phyloP scores from a whole-genome alignment of 2,329 filamentous ascomycete species.

The Thielaviopsis ethacetica region DNA sequence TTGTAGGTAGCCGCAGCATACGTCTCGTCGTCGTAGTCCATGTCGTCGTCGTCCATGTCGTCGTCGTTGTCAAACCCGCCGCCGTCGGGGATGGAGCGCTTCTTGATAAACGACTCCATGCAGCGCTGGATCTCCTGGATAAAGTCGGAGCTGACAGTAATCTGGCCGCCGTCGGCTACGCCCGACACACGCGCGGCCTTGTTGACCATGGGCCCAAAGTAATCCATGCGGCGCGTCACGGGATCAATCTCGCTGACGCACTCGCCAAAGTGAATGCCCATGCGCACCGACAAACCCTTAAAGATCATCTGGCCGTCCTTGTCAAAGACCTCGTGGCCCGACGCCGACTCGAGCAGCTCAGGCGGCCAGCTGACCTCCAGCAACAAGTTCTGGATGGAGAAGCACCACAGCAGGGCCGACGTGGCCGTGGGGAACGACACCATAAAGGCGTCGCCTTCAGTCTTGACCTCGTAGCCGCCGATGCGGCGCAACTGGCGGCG shows the following conservation, averaged over 20 bases:
- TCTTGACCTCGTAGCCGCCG: conserved; percentile 97
- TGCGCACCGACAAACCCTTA: conserved; percentile 82
- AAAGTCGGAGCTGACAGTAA: conserved; percentile 92
- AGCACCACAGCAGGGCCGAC: conserved; percentile 87
- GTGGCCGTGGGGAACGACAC: conserved; percentile 95
- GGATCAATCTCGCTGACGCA: conserved; percentile 93
- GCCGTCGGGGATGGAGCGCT: not conserved
- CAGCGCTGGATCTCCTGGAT: conserved; percentile 90
- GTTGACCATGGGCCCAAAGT: conserved; percentile 99
- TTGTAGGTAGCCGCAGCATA: conserved; percentile 65
- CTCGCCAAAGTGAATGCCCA: conserved; percentile 93
- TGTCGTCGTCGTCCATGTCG: conserved; percentile 59
- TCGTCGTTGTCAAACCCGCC: conserved; percentile 44
- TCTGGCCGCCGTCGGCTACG: conserved; percentile 90
- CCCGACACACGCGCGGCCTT: conserved; percentile 86
- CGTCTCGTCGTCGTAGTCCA: conserved; percentile 52
- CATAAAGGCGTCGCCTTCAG: conserved; percentile 99
- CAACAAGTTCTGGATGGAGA: conserved; percentile 77
- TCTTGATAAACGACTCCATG: conserved; percentile 46
- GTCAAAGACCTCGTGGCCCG: conserved; percentile 69
- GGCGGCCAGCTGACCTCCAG: conserved; percentile 85
- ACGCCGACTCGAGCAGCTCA: conserved; percentile 74
- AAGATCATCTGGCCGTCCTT: conserved; percentile 82
- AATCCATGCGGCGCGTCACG: conserved; percentile 95
- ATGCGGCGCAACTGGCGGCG: conserved; percentile 82